Base-by-base conservation (phyloP, 805 yeast species). In the Metschnikowia hibisci region DNA sequence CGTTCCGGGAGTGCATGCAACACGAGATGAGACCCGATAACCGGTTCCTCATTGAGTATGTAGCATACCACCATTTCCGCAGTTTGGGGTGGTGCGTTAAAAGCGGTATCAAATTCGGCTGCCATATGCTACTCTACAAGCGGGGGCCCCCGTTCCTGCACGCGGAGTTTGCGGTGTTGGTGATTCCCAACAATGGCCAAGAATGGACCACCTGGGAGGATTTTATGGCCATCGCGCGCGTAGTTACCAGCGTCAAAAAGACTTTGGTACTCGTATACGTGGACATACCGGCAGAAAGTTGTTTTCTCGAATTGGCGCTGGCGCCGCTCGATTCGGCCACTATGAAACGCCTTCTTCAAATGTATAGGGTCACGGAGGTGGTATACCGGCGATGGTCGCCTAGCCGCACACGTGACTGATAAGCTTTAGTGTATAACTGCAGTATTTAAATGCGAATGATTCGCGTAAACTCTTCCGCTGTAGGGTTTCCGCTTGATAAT, bases 101-200 rank as follows among this genome's bases (percentile, higher is more conserved):
- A 45, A 78, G 90, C 0, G 99, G 98, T 0, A 77, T 89, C 44
- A 93, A 93, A 62, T 93, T 93, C 62, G 96, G 96, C 2, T 77
- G 86, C n/a, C 95, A 90, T 55, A 84, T 70, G 62, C 65, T 93
- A 7, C 69, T 93, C 4, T 93, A 93, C 61, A 80, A 83, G 42
- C 71, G 91, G 45, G 99, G 99, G 0, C 99, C 98, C 7, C 97
- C 97, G 1, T 88, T 90, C 60, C 80, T 84, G 39, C 99, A 93
- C 60, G 97, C 99, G 0, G 96, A 89, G 58, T 87, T 79, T 61
- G 87, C 91, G 6, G 66, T 87, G 3, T 57, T 76, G 35, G 67
- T 85, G 5, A 45, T 79, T 22, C 71, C 76, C 1, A 62, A 66
- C 34, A 64, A 62, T 16, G 67, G 58, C 7, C 30, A 33, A 9